These are phyloP conservation scores for Stereocaulon alpinum DNA, from an alignment of 495 filamentous ascomycete genomes.

Conservation along the genomic window DNA sequence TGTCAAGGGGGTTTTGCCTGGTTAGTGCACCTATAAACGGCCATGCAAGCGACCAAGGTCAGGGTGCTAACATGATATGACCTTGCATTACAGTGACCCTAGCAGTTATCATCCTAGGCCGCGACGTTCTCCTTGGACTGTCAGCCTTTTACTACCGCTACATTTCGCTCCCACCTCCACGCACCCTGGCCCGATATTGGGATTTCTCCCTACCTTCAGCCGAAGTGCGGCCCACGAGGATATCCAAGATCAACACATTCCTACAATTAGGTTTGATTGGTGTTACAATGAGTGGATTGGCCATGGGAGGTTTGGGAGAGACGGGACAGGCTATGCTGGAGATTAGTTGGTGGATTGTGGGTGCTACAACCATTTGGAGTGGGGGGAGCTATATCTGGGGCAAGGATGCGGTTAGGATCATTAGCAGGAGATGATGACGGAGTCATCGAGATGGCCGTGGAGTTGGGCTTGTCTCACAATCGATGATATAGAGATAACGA, in stretches of 20 bases:
- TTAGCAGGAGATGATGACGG: slow-evolving; percentile 40
- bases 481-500: too few relatives aligned
- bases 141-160: slow-evolving; percentile 91
- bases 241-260: slow-evolving; percentile 85
- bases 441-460: too few relatives aligned
- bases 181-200: slow-evolving; percentile 92
- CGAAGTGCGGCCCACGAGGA: slow-evolving; percentile 81
- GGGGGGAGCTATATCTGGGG: slow-evolving; percentile 73
- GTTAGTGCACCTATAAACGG: slow-evolving; percentile 35
- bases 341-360: slow-evolving; percentile 56
- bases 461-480: too few relatives aligned
- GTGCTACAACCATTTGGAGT: slow-evolving; percentile 73
- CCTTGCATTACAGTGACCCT: slow-evolving; percentile 54
- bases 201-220: slow-evolving; percentile 89
- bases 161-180: slow-evolving; percentile 84
- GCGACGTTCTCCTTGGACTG: slow-evolving; percentile 77
- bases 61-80: too few relatives aligned
- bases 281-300: slow-evolving; percentile 59
- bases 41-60: too few relatives aligned
- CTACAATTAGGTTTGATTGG: slow-evolving; percentile 73
- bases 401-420: slow-evolving; percentile 71
- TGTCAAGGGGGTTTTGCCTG: slow-evolving; percentile 65
- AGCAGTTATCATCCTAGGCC: slow-evolving; percentile 76
- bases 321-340: slow-evolving; percentile 9
- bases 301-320: slow-evolving; percentile 33